A percentile compares a stretch with the other conserved stretches of the same genome.
Evolutionary conservation across 2,329 filamentous ascomycete species (phyloP).

Genomic region (Sphaerulina vaccinii): DNA sequence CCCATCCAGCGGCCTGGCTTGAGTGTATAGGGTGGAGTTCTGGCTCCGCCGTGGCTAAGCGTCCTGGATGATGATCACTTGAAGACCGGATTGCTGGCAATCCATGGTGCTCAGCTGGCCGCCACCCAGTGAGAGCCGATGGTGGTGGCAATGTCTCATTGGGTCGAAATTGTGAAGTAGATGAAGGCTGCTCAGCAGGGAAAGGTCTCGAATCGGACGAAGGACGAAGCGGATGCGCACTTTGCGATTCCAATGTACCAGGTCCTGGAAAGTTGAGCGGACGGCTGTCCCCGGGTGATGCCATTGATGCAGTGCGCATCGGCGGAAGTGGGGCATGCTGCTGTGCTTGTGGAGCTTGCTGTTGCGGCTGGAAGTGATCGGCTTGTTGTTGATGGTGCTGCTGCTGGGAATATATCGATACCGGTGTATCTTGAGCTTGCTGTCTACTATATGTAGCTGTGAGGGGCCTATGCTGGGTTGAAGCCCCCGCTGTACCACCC

Average conservation of each 20-base stretch:
- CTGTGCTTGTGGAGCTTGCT: constrained; percentile 5
- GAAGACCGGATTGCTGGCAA: constrained; percentile 20
- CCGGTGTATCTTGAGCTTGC: constrained; percentile 9
- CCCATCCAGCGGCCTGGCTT: constrained; percentile 41
- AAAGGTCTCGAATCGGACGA: constrained; percentile 22
- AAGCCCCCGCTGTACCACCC: constrained; percentile 15
- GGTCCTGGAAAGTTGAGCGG: constrained; percentile 20
- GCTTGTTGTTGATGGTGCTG: constrained; percentile 6
- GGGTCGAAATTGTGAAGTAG: constrained; percentile 15
- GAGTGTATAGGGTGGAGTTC: constrained; percentile 16
- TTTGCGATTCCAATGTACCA: constrained; percentile 17
- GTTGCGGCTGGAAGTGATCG: constrained; percentile 2
- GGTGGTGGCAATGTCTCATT: constrained; percentile 29
- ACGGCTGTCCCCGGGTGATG: constrained; percentile 24
- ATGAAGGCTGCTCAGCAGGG: constrained; percentile 15
- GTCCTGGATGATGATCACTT: constrained; percentile 20
- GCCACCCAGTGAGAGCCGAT: constrained; percentile 31
- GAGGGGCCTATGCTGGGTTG: constrained; percentile 8
- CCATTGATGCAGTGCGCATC: constrained; percentile 28
- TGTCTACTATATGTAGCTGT: constrained; percentile 7
- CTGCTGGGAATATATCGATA: neutral
- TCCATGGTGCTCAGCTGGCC: constrained; percentile 29
- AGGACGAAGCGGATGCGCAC: constrained; percentile 18
- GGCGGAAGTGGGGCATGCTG: constrained; percentile 27
- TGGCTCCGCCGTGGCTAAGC: constrained; percentile 25